These are phyloP conservation scores for Fusarium concolor DNA, from an alignment of 2,329 filamentous ascomycete genomes.

Conservation along the genomic window DNA sequence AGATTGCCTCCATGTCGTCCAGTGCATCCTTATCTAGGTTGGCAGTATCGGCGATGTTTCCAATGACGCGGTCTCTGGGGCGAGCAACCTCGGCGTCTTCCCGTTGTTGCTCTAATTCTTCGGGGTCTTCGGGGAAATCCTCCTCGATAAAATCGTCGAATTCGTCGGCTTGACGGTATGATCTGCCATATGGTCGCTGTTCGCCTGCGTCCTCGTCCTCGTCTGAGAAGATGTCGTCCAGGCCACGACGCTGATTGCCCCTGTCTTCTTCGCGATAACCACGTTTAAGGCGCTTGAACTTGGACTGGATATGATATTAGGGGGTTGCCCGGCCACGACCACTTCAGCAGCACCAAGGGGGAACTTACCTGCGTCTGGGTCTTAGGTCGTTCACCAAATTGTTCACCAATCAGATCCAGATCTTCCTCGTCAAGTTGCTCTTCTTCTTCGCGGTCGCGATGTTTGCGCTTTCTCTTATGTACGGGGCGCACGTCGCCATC, in stretches of 20 bases:
- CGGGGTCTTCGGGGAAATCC: constrained; percentile 89
- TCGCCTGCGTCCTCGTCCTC: constrained; percentile 82
- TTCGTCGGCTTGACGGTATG: constrained; percentile 77
- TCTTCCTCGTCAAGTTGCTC: constrained; percentile 96
- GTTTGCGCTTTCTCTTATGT: constrained; percentile 79
- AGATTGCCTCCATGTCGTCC: constrained; percentile 96
- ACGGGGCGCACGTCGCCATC: constrained; percentile 65
- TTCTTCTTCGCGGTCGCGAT: constrained; percentile 81
- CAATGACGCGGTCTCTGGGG: constrained; percentile 76
- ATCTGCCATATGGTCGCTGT: constrained; percentile 63
- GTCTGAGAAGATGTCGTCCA: constrained; percentile 95
- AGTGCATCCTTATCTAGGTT: constrained; percentile 92
- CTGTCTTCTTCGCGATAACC: constrained; percentile 81
- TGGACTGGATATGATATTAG: constrained; percentile 66
- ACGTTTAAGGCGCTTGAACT: constrained; percentile 96
- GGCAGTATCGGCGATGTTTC: constrained; percentile 79
- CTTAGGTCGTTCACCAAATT: constrained; percentile 72
- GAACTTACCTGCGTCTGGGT: constrained; percentile 74
- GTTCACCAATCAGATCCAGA: constrained; percentile 91
- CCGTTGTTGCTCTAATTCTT: constrained; percentile 77
- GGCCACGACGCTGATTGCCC: constrained; percentile 73
- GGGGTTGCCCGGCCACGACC: neutral
- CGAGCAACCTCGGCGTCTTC: constrained; percentile 92
- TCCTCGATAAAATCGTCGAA: constrained; percentile 98
- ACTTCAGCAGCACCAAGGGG: neutral